Conservation (phyloP, 495 filamentous ascomycete species). For the Lophium mytilinum region DNA sequence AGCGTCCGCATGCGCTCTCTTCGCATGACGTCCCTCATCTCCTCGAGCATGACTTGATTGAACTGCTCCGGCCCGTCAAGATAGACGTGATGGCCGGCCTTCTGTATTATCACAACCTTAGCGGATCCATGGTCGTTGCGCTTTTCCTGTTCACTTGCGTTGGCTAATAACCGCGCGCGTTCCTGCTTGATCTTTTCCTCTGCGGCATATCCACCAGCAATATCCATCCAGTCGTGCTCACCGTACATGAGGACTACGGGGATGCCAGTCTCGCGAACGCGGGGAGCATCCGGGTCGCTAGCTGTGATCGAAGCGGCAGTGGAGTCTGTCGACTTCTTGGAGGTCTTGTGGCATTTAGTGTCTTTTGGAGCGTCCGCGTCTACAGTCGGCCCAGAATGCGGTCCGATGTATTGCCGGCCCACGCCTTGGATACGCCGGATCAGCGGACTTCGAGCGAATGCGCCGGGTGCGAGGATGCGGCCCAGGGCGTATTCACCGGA, state of each 20-base stretch:
- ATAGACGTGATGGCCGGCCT: slow-evolving; percentile 90
- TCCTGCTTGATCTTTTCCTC: slow-evolving; percentile 71
- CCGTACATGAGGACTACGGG: slow-evolving; percentile 93
- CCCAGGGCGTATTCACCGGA: slow-evolving; percentile 90
- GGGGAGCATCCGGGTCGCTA: background rate
- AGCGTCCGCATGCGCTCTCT: background rate
- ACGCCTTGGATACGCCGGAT: slow-evolving; percentile 82
- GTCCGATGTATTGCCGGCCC: slow-evolving; percentile 45
- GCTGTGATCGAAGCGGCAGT: background rate
- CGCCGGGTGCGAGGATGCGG: slow-evolving; percentile 88
- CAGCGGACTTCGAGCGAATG: slow-evolving; percentile 80
- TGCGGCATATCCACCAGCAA: slow-evolving; percentile 72
- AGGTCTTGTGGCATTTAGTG: slow-evolving; percentile 1
- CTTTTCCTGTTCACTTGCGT: slow-evolving; percentile 60
- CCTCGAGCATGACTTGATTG: slow-evolving; percentile 63
- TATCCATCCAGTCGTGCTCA: slow-evolving; percentile 98
- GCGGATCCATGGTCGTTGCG: slow-evolving; percentile 62
- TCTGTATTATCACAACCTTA: slow-evolving; percentile 74
- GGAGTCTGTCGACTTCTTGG: slow-evolving; percentile 6
- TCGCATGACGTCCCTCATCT: slow-evolving; percentile 64
- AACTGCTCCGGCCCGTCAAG: slow-evolving; percentile 86
- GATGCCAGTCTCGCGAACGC: slow-evolving; percentile 60
- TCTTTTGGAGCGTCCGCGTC: slow-evolving; percentile 23
- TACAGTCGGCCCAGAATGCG: slow-evolving; percentile 19
- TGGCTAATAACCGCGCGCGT: slow-evolving; percentile 46